These are phyloP conservation scores for Pseudogymnoascus verrucosus DNA, from an alignment of 2,329 filamentous ascomycete genomes.

Conservation along the genomic window DNA sequence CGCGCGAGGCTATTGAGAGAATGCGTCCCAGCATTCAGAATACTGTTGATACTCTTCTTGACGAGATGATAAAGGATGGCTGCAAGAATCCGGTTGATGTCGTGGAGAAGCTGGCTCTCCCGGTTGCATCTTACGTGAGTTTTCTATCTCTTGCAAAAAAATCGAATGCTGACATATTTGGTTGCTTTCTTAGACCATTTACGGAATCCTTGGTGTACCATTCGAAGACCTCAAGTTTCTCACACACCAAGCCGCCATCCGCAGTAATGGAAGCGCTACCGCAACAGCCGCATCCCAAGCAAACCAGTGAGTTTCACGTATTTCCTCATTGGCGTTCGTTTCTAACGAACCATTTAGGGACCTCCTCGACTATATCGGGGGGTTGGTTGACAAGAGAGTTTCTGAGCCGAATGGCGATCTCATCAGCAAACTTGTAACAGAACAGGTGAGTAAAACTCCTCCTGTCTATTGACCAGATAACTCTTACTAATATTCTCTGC, in stretches of 20 bases:
- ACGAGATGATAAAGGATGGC: conserved; percentile 32
- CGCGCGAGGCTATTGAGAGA: conserved; percentile 30
- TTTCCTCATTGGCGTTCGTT: neutral
- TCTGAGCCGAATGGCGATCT: conserved; percentile 37
- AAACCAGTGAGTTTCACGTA: conserved; percentile 29
- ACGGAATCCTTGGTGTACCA: conserved; percentile 41
- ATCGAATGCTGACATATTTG: neutral
- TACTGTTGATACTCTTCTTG: conserved; percentile 37
- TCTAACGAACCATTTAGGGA: conserved; percentile 23
- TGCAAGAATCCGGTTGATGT: conserved; percentile 35
- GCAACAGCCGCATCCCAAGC: conserved; percentile 38
- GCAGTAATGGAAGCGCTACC: conserved; percentile 39
- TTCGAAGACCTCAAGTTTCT: conserved; percentile 39
- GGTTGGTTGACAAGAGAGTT: conserved; percentile 34
- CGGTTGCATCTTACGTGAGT: conserved; percentile 39
- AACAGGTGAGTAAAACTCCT: conserved; percentile 12
- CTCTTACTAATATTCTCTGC: conserved; percentile 18
- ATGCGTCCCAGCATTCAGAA: conserved; percentile 39
- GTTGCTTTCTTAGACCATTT: conserved; percentile 34
- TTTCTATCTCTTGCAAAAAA: neutral
- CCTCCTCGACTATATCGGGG: conserved; percentile 37
- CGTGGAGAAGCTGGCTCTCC: conserved; percentile 39
- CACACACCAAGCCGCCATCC: conserved; percentile 39
- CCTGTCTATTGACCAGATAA: neutral
- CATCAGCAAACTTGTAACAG: conserved; percentile 33